A percentile compares a stretch with the other conserved stretches of the same genome.
Conservation (phyloP, 176 grass and related monocot species). For the Oropetium thomaeum region DNA sequence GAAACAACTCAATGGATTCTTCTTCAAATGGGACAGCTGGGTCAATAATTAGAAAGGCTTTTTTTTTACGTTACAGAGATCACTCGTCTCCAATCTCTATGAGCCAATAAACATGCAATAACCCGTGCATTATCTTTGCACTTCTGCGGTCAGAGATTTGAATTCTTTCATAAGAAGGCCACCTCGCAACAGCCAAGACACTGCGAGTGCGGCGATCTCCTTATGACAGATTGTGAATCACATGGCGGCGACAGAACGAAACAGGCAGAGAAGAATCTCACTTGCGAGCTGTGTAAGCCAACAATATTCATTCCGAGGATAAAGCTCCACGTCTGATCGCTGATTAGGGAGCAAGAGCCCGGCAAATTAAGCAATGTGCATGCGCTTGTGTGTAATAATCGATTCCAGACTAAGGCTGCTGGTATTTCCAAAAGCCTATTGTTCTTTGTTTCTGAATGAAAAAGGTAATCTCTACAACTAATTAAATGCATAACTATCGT, state of each 20-base stretch:
- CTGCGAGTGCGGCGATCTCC: not conserved
- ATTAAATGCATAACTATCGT: too few species aligned
- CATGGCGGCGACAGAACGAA: slow-evolving; percentile 21
- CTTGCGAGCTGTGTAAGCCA: slow-evolving; percentile 16
- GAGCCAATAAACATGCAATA: not conserved
- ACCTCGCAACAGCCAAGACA: not conserved
- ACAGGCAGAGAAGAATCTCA: slow-evolving; percentile 1
- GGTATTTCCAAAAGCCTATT: slow-evolving; percentile 15
- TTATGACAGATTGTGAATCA: slow-evolving; percentile 29
- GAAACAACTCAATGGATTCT: slow-evolving; percentile 13
- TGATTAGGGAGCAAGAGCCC: slow-evolving; percentile 23
- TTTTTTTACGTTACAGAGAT: not conserved
- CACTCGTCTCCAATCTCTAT: not conserved
- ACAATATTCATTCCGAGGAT: slow-evolving; percentile 17
- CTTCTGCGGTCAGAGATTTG: not conserved
- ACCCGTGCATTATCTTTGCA: not conserved
- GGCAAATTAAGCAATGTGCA: slow-evolving; percentile 9
- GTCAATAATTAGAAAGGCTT: not conserved
- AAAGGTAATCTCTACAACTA: too few species aligned
- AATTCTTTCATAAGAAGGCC: not conserved
- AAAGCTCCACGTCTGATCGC: slow-evolving; percentile 5
- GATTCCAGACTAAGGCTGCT: not conserved
- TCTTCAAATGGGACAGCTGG: slow-evolving; percentile 7
- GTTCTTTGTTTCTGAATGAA: not conserved
- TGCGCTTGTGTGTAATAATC: not conserved